Conservation (phyloP, 345 rosid genomes). For the Gossypium longicalyx region DNA sequence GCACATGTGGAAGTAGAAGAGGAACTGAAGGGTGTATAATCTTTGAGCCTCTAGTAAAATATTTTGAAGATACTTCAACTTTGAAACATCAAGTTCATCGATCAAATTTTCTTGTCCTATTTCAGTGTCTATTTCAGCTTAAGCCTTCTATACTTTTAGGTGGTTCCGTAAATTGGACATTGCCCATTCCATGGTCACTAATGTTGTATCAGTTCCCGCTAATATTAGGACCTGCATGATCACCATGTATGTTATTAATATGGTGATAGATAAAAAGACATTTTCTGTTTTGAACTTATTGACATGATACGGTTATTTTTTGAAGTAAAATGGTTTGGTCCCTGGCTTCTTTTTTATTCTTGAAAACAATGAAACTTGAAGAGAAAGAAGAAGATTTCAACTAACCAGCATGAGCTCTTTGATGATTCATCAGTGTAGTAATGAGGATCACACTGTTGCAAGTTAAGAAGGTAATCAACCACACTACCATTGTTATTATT, state of each 20-base stretch:
- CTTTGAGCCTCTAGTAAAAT: background rate
- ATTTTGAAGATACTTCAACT: background rate
- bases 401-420: no score
- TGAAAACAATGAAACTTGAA: background rate
- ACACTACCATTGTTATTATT: constrained; percentile 26
- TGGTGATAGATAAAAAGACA: background rate
- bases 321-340: no score
- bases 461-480: constrained; percentile 50
- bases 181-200: constrained; percentile 15
- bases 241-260: background rate
- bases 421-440: no score
- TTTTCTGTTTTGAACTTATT: background rate
- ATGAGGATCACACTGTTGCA: constrained; percentile 44
- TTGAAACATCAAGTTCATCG: background rate
- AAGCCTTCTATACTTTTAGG: background rate
- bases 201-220: constrained; percentile 13
- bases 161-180: constrained; percentile 11
- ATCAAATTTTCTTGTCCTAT: constrained; percentile 6
- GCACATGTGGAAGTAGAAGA: background rate
- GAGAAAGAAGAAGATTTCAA: background rate
- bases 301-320: background rate
- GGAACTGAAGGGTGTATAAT: background rate
- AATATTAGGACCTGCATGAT: background rate
- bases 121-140: background rate
- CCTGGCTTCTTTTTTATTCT: background rate